Base-by-base conservation (phyloP, 441 rosid species). In the Pelargonium citronellum region DNA sequence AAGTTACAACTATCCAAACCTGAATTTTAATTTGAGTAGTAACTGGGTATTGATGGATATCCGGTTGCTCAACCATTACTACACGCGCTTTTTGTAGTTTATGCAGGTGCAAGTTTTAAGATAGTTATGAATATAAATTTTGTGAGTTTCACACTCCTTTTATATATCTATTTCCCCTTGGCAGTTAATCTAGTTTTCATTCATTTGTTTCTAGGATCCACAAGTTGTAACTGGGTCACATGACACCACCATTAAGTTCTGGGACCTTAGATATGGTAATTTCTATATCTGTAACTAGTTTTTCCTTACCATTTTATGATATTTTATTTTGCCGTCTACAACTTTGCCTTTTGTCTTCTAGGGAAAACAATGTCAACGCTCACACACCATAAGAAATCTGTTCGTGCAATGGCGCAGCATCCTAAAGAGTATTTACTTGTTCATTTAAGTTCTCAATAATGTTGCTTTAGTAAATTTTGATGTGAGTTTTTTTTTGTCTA, bases 191-290 rank as follows among this genome's bases (percentile, higher is more conserved):
- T 44, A 74, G 71, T 39, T 74, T 16, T 24, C 37, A 34, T 74
- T 78, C 27, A 47, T 67, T 67, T 75, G 34, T 81, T 60, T 79
- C 69, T 83, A 95, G 98, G 97, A 95, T 80, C 99, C 99, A 24
- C 99, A 92, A 87, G 97, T 95, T 63, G 97, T 95, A 68, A 92
- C 99, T 16, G 99, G 99, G 72, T 95, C 99, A 34, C 97, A 95
- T 82, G 98, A 95, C 75, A 64, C 95, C 10, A 95, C 98, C 67
- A 89, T 95, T 55, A 95, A 92, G 83, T 95, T 90, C 75, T 90
- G 97, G 99, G 99, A 92, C 77, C 99, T 90, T 34, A 83, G 99
- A 88, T 81, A 87, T 76, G 98, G 98, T 94, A 83, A 76, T 57
- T 16, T 16, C 11, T 57, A 1, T 62, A 15, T 15, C 12, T 20